These are phyloP conservation scores for Psilocybe cubensis DNA, from an alignment of 768 basidiomycete genomes.

Conservation along the genomic window DNA sequence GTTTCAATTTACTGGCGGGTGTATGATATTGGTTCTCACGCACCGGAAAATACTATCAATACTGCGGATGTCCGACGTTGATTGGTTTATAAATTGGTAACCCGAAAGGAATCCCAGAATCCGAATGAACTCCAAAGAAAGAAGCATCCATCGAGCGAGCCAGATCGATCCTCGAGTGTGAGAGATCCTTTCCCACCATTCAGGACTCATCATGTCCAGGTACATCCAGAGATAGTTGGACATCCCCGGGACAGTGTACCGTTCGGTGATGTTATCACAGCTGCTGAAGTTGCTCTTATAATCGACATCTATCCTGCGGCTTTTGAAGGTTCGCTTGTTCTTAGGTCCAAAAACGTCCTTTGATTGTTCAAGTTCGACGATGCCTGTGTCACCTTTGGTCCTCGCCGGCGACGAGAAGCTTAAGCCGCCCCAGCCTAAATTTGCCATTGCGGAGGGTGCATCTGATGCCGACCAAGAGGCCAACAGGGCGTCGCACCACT, in stretches of 20 bases:
- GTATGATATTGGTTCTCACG: slow-evolving; percentile 9
- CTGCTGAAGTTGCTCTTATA: slow-evolving; percentile 34
- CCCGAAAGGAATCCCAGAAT: slow-evolving; percentile 24
- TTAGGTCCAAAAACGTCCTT: slow-evolving; percentile 13
- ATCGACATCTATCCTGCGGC: slow-evolving; percentile 23
- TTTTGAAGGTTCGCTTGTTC: slow-evolving; percentile 19
- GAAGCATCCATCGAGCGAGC: slow-evolving; percentile 12
- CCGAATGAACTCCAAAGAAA: slow-evolving; percentile 15
- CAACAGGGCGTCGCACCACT: slow-evolving; percentile 31
- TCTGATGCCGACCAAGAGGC: slow-evolving; percentile 33
- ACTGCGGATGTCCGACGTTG: slow-evolving; percentile 10
- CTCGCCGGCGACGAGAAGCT: slow-evolving; percentile 31
- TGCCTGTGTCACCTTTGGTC: slow-evolving; percentile 25
- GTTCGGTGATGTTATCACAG: slow-evolving; percentile 28
- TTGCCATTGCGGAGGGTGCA: slow-evolving; percentile 28
- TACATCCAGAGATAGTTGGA: slow-evolving; percentile 31
- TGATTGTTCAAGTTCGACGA: slow-evolving; percentile 12
- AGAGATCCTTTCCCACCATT: slow-evolving; percentile 20
- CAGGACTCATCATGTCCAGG: slow-evolving; percentile 31
- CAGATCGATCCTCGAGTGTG: slow-evolving; percentile 29
- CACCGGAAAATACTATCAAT: slow-evolving; percentile 8
- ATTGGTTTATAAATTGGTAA: slow-evolving; percentile 11
- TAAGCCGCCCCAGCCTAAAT: slow-evolving; percentile 34
- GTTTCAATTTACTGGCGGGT: slow-evolving; percentile 11
- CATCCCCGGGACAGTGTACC: slow-evolving; percentile 26